A percentile compares a stretch with the other conserved stretches of the same genome.
Evolutionary conservation across 257 asterid species (phyloP).

Genomic region (Jacaranda copaia): DNA sequence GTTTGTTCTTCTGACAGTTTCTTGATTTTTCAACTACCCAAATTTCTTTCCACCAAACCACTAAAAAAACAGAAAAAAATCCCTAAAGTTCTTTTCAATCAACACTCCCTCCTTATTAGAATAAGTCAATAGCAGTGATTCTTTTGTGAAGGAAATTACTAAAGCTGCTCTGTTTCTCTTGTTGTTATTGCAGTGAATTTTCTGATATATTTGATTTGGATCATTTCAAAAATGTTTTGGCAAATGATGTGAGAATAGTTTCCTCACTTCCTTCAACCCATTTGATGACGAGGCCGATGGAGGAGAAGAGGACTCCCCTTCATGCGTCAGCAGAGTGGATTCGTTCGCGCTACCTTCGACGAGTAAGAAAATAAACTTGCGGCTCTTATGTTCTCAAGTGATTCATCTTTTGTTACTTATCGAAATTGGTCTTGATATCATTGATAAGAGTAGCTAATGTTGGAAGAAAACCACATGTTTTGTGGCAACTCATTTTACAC

Average conservation of each 20-base stretch:
- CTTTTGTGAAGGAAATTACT: slow-evolving; percentile 25
- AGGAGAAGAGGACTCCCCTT: slow-evolving; percentile 79
- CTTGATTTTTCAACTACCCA: slow-evolving; percentile 26
- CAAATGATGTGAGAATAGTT: slow-evolving; percentile 80
- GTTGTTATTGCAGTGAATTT: slow-evolving; percentile 83
- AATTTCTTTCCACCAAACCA: neutral
- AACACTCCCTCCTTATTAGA: no score
- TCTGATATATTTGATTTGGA: slow-evolving; percentile 93
- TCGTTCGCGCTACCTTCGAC: slow-evolving; percentile 64
- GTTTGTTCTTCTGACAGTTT: slow-evolving; percentile 48
- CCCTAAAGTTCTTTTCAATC: neutral
- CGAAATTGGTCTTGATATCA: neutral
- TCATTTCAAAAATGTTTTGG: slow-evolving; percentile 81
- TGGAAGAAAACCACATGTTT: neutral
- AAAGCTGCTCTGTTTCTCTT: slow-evolving; percentile 23
- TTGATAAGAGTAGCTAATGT: neutral
- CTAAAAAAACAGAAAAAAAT: neutral
- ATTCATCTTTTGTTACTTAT: neutral
- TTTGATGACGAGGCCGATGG: slow-evolving; percentile 85
- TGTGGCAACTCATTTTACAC: neutral
- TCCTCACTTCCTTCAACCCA: slow-evolving; percentile 94
- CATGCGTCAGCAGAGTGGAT: slow-evolving; percentile 85
- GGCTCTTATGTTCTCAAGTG: neutral
- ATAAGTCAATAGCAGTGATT: neutral
- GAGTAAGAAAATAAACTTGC: slow-evolving; percentile 46